Evolutionary conservation across 2,329 filamentous ascomycete genomes (phyloP).

Genomic region (Aspergillus ochraceoroseus): DNA sequence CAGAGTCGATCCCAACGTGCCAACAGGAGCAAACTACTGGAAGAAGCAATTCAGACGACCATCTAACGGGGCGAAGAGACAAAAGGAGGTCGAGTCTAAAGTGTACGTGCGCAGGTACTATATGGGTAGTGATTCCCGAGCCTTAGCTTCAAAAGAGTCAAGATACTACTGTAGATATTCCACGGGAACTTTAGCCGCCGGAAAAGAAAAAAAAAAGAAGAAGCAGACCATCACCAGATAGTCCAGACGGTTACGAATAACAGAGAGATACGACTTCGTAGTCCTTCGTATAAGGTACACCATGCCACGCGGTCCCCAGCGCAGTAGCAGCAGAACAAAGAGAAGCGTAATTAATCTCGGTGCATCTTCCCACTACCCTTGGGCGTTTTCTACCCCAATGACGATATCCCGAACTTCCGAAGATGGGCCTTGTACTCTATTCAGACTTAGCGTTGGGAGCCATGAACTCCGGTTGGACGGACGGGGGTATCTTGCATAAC

Average conservation of each 20-base stretch:
- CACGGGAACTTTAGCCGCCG: no score
- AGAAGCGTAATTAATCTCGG: no score
- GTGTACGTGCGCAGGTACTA: not conserved
- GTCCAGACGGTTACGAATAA: no score
- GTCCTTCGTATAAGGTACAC: no score
- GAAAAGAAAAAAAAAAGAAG: not conserved
- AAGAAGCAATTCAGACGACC: constrained; percentile 9
- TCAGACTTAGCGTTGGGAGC: constrained; percentile 11
- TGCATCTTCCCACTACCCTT: no score
- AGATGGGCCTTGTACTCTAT: constrained; percentile 12
- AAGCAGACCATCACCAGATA: no score
- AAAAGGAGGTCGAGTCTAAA: no score
- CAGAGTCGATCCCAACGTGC: not conserved
- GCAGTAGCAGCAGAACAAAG: no score
- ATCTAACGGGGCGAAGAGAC: constrained; percentile 6
- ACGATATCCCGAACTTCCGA: constrained; percentile 16
- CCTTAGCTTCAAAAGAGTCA: not conserved
- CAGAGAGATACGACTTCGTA: no score
- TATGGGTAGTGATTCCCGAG: constrained; percentile 1
- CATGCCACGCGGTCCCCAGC: no score
- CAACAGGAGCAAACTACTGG: not conserved
- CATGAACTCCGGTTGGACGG: constrained; percentile 18
- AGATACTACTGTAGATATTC: no score
- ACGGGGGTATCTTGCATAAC: constrained; percentile 10
- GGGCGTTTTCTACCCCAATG: no score